phyloP scores from a whole-genome alignment of 2,329 filamentous ascomycete species.

The Aspergillus neotritici region DNA sequence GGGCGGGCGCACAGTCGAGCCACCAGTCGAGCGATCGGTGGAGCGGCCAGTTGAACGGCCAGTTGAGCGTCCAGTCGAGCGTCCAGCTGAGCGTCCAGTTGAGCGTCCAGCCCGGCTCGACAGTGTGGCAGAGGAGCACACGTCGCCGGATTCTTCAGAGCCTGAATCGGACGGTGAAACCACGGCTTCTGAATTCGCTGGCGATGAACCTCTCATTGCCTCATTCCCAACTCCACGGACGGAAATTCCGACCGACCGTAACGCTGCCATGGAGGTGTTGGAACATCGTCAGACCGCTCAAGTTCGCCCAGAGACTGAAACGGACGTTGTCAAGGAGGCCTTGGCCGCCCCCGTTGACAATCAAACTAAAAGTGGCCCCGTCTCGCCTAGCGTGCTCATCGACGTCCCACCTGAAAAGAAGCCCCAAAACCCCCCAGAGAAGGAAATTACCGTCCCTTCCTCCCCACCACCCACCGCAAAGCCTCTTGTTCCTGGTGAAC shows the following conservation, averaged over 20 bases:
- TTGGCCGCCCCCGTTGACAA: conserved; percentile 19
- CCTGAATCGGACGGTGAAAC: conserved; percentile 15
- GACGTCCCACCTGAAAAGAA: conserved; percentile 25
- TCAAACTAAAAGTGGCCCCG: conserved; percentile 24
- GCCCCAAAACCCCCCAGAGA: conserved; percentile 19
- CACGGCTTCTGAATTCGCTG: conserved; percentile 13
- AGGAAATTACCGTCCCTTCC: conserved; percentile 18
- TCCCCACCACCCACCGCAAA: conserved; percentile 16
- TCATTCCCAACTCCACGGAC: conserved; percentile 10
- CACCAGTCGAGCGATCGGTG: too few relatives aligned
- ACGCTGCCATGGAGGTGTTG: conserved; percentile 7
- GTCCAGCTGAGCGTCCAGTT: too few relatives aligned
- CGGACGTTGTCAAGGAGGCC: conserved; percentile 17
- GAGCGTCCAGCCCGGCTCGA: too few relatives aligned
- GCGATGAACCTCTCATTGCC: conserved; percentile 12
- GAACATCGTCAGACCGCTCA: conserved; percentile 15
- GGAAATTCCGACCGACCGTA: conserved; percentile 9
- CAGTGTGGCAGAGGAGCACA: not conserved
- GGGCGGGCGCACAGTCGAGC: too few relatives aligned
- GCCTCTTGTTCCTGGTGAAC: conserved; percentile 12
- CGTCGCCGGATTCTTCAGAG: conserved; percentile 1
- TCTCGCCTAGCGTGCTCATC: conserved; percentile 26
- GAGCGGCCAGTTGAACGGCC: too few relatives aligned
- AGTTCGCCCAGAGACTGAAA: conserved; percentile 21
- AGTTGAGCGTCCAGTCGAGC: too few relatives aligned